Evolutionary conservation across 768 basidiomycete species (phyloP).

Genomic region (Hericium coralloides): DNA sequence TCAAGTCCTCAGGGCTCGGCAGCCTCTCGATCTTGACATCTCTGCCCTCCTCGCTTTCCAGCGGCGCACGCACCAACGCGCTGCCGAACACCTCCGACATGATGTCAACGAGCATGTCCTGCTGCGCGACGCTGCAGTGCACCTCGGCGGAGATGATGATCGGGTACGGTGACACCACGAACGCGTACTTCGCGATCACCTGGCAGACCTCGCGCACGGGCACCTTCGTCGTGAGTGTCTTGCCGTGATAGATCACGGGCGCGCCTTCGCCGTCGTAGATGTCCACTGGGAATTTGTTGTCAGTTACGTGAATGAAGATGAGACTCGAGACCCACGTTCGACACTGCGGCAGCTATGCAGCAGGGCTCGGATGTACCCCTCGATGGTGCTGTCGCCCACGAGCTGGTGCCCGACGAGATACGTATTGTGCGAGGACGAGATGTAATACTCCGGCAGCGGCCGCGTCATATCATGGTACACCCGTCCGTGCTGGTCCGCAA

Average conservation of each 20-base stretch:
- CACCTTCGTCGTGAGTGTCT: slow-evolving; percentile 80
- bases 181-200: slow-evolving; percentile 85
- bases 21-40: slow-evolving; percentile 32
- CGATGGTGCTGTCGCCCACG: slow-evolving; percentile 81
- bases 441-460: slow-evolving; percentile 80
- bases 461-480: slow-evolving; percentile 81
- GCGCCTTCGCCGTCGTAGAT: slow-evolving; percentile 83
- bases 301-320: background rate
- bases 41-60: slow-evolving; percentile 36
- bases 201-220: slow-evolving; percentile 71
- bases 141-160: slow-evolving; percentile 91
- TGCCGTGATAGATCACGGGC: slow-evolving; percentile 84
- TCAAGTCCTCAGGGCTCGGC: slow-evolving; percentile 82
- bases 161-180: slow-evolving; percentile 84
- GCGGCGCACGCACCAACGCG: slow-evolving; percentile 36
- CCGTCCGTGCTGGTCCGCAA: slow-evolving; percentile 40
- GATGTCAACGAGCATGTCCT: slow-evolving; percentile 70
- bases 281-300: slow-evolving; percentile 53
- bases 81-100: slow-evolving; percentile 57
- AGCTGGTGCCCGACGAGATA: slow-evolving; percentile 84
- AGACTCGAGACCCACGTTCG: slow-evolving; percentile 53
- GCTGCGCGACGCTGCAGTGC: slow-evolving; percentile 73
- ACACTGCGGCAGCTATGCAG: slow-evolving; percentile 90
- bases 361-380: slow-evolving; percentile 88
- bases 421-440: slow-evolving; percentile 89